Base-by-base conservation (phyloP, 75 land plant genomes). In the Cryptomeria japonica region DNA sequence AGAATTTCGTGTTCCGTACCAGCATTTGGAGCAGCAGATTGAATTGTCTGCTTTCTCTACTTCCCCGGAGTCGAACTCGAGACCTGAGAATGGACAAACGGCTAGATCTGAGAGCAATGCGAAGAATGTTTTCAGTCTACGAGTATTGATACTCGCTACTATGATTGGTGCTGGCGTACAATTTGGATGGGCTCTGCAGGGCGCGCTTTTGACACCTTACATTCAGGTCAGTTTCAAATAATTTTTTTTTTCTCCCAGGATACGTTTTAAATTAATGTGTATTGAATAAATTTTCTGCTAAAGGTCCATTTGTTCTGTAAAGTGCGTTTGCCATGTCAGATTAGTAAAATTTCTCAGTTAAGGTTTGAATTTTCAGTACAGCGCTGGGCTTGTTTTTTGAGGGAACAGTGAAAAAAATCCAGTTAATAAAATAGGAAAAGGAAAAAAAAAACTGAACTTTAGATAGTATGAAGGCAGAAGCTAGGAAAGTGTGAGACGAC, bases 181-280 rank as follows among this genome's bases (percentile, higher is more conserved):
- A 75, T 98, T 97, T 75, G 99, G 99, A 70, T 98, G 99, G 99
- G 97, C 99, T 4, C 88, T 98, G 55, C 99, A 98, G 88, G 91
- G 97, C 7, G 96, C 99, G 3, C 99, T 98, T 39, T 88, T 98
- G 61, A 98, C 99, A 53, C 99, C 99, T 46, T 98, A 98, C 85
- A 92, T 97, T 22, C 99, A 97, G 97, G 98, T 97, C 15, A 75
- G 72, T 79, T 88, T 16, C 80, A 89, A 15, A 89, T 80, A 41
- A 7, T 16, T 7, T 6, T 6, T 6, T 80, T n/a, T 80, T n/a
- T 0, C 8, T 11, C 41, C 28, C 19, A n/a, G 44, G 0, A 1
- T 28, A 70, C 34, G 47, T 0, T 44, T 44, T 44, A 6, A 6
- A 8, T 44, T 6, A 44, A 44, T 44, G 46, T 44, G 46, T 44